Base-by-base conservation (phyloP, 768 basidiomycete species). In the Terana coerulea region DNA sequence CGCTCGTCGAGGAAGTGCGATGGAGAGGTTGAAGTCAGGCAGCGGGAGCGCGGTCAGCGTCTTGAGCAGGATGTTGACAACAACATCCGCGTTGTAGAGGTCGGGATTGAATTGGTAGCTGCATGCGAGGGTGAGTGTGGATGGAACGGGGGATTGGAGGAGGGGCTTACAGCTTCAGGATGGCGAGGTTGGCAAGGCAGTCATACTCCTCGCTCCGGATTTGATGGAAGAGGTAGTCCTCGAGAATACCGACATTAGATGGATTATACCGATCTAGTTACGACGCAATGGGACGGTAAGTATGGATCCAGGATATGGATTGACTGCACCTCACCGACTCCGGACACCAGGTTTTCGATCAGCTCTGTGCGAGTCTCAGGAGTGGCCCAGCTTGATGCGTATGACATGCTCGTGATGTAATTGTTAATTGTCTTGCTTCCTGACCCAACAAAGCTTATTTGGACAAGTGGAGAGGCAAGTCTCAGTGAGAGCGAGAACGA, bases 91-190 rank as follows among this genome's bases (percentile, higher is more conserved):
- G 70, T 95, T 95, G 70, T 90, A 89, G 22, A 95, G 79, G 65
- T 91, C 86, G 29, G 91, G 81, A 72, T 98, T 98, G 73, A 98
- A 98, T 66, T 98, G 95, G 72, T 98, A 97, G 43, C 92, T 95
- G 59, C 14, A 26, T 42, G 19, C 17, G 43, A 39, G n/a, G 34
- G 50, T 37, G 53, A 58, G 44, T 56, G 21, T 47, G 12, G 19
- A 35, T 10, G 47, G 12, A 3, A 19, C 17, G 19, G 29, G 17
- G 22, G 46, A 30, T 34, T 24, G 12, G 37, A 43, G 28, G 30
- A 30, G 45, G 28, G 15, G 68, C 79, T 31, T 59, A 94, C 90
- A 98, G 73, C 72, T 98, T 98, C 42, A 98, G 68, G 56, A 97
- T 93, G 43, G 95, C 95, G 34, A 98, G 76, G 71, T 98, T 98